Conservation (phyloP, 768 basidiomycete genomes). For the Collybia nuda region DNA sequence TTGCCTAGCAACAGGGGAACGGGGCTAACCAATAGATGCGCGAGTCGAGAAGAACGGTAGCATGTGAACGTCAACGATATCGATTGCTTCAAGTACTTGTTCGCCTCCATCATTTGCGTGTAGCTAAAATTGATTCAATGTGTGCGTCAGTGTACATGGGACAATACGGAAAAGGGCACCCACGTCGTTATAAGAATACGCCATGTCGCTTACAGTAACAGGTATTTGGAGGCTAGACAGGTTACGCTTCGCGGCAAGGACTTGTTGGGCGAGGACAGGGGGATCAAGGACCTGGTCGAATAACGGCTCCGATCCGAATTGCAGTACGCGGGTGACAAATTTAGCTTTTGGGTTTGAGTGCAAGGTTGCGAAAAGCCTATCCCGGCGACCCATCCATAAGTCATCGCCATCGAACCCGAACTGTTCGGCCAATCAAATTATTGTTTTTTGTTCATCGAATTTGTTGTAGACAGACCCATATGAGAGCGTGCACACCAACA, state of each 20-base stretch:
- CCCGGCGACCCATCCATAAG: slow-evolving; percentile 54
- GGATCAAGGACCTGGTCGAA: slow-evolving; percentile 56
- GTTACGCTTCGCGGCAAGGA: slow-evolving; percentile 45
- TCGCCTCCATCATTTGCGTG: slow-evolving; percentile 50
- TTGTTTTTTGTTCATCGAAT: background rate
- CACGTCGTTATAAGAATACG: slow-evolving; percentile 54
- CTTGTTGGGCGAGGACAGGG: slow-evolving; percentile 48
- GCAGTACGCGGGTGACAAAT: slow-evolving; percentile 63
- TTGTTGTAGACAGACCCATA: slow-evolving; percentile 53
- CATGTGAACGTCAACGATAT: slow-evolving; percentile 69
- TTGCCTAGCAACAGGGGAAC: background rate
- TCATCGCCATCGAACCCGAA: slow-evolving; percentile 48
- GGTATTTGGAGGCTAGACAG: slow-evolving; percentile 57
- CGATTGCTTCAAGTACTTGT: slow-evolving; percentile 56
- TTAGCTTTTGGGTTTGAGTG: slow-evolving; percentile 62
- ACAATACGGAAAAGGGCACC: background rate
- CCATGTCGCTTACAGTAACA: slow-evolving; percentile 68
- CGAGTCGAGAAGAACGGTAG: slow-evolving; percentile 63
- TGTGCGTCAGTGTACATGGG: background rate
- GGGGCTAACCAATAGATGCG: slow-evolving; percentile 51
- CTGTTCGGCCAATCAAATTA: slow-evolving; percentile 20
- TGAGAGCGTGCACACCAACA: slow-evolving; percentile 71
- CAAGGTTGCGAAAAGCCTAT: slow-evolving; percentile 49
- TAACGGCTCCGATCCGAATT: slow-evolving; percentile 73
- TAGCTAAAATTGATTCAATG: slow-evolving; percentile 13